Evolutionary conservation across 2,329 filamentous ascomycete genomes (phyloP).

Genomic region (Ampelomyces quisqualis): DNA sequence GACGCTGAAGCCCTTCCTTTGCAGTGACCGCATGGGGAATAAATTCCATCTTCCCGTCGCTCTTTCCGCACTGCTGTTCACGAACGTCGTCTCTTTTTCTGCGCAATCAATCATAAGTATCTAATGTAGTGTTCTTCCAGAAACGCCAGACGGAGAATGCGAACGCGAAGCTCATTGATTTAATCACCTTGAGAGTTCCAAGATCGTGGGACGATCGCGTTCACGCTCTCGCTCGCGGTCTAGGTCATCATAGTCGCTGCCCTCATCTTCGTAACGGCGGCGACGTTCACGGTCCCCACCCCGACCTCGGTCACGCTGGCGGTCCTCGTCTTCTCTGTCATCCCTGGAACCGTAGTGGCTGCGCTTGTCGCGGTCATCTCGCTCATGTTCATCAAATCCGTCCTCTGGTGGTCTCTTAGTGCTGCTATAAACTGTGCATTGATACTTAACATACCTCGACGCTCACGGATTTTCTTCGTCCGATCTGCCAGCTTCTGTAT

Average conservation of each 20-base stretch:
- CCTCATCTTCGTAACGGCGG: conserved; percentile 32
- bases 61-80: background rate
- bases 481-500: conserved; percentile 83
- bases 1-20: background rate
- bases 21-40: background rate
- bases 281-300: conserved; percentile 20
- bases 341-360: conserved; percentile 32
- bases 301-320: conserved; percentile 18
- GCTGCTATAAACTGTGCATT: background rate
- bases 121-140: no score
- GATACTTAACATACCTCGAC: conserved; percentile 16
- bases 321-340: conserved; percentile 36
- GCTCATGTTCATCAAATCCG: conserved; percentile 35
- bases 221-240: conserved; percentile 17
- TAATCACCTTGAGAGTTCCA: conserved; percentile 36
- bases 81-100: background rate
- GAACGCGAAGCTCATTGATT: conserved; percentile 2
- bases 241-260: conserved; percentile 29
- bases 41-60: background rate
- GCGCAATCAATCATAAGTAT: no score
- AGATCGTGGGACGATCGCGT: conserved; percentile 26
- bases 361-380: conserved; percentile 29
- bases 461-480: conserved; percentile 73
- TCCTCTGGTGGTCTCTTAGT: conserved; percentile 30
- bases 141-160: no score